These are phyloP conservation scores for Garcia nutans DNA, from an alignment of 345 rosid species.

Conservation along the genomic window DNA sequence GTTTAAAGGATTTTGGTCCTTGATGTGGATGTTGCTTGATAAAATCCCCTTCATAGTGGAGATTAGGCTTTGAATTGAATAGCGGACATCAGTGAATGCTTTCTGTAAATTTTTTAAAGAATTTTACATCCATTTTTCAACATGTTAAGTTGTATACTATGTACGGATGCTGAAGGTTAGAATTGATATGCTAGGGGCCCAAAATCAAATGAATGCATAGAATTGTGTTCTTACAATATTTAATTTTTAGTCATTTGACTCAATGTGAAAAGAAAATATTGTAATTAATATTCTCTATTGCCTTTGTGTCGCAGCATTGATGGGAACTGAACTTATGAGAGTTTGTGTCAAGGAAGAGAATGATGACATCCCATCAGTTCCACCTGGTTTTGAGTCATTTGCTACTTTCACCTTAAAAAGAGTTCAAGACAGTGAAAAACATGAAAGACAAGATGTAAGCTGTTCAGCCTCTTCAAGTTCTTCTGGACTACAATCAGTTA, in stretches of 20 bases:
- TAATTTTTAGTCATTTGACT: neutral
- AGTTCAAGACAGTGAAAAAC: slow-evolving; percentile 40
- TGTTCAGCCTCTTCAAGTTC: slow-evolving; percentile 43
- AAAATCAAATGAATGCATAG: neutral
- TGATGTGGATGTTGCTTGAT: too few species aligned
- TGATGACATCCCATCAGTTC: slow-evolving; percentile 80
- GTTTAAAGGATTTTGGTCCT: too few species aligned
- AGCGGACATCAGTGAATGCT: too few species aligned
- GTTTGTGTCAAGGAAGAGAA: slow-evolving; percentile 76
- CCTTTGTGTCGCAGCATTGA: slow-evolving; percentile 32
- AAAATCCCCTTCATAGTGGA: too few species aligned
- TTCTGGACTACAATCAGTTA: slow-evolving; percentile 43
- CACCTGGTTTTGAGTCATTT: slow-evolving; percentile 95
- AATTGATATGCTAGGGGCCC: neutral
- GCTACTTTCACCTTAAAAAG: slow-evolving; percentile 62
- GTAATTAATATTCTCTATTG: neutral
- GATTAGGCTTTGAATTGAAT: too few species aligned
- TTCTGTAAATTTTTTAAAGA: too few species aligned
- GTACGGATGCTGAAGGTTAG: neutral
- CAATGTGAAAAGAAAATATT: neutral
- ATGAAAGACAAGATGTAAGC: slow-evolving; percentile 32
- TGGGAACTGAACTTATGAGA: slow-evolving; percentile 94
- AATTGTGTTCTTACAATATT: neutral
- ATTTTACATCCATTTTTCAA: too few species aligned
- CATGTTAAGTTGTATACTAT: neutral